Evolutionary conservation across 805 yeast genomes (phyloP), one percentile per base, ranked within the genome.

Genomic region (Candida golubevii): DNA sequence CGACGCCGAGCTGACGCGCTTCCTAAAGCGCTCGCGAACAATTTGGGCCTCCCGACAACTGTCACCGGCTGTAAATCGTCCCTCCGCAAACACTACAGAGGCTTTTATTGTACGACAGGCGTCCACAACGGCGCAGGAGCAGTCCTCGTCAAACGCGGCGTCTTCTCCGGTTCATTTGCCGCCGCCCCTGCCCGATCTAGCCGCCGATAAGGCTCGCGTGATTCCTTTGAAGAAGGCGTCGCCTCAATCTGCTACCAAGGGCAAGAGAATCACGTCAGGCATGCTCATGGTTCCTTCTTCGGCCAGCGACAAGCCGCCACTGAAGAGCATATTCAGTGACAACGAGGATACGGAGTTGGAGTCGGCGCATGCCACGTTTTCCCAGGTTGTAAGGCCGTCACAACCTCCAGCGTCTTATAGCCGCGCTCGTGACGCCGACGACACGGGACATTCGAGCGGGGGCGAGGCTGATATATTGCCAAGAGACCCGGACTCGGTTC

Each of bases 191-290:
- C 12, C 36, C 11, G 23, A 13, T 10, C 5, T 34, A 15, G 26
- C 35, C 12, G 35, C 11, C n/a, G 18, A 18, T 6, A 14, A 13
- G 13, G 14, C 39, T 29, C 33, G 31, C 13, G 35, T 57, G 10
- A 64, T 69, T 14, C 75, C 75, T 0, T 51, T 55, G 23, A 70
- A 70, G 44, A 38, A 44, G 12, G 13, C 37, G 14, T 48, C 54
- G 8, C 55, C 53, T 1, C 39, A 40, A 14, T 57, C 54, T 9
- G 48, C 37, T 6, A 13, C 44, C 10, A 47, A 49, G 18, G 54
- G 53, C 5, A 42, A 37, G 12, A 54, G 74, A 26, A 67, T 70
- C 31, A 70, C 74, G 8, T 67, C 73, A 1, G 75, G 75, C 4
- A 70, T 70, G 75, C 57, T 70, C 27, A 59, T 50, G 30, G 55